These are phyloP conservation scores for Globisporangium paddicum DNA, from an alignment of 352 stramenopile genomes.

Conservation along the genomic window DNA sequence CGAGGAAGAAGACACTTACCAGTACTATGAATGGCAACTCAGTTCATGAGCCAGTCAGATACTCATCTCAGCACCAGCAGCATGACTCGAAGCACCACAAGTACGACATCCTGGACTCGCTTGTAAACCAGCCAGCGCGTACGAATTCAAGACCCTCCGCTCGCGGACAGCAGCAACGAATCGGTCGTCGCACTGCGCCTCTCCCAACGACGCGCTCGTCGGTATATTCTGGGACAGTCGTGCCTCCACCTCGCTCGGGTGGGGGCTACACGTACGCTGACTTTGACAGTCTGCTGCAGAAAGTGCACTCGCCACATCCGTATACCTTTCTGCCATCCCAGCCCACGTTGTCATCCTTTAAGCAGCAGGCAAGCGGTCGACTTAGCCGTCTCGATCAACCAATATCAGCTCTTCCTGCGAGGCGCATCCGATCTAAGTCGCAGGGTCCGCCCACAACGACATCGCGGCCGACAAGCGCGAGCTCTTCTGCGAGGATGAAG, in stretches of 20 bases:
- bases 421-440: conserved; percentile 13
- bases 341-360: conserved; percentile 6
- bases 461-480: conserved; percentile 1
- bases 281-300: conserved; percentile 41
- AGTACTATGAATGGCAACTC: background rate
- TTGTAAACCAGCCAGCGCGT: conserved; percentile 10
- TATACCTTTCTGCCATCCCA: conserved; percentile 12
- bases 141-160: conserved; percentile 12
- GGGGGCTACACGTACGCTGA: conserved; percentile 17
- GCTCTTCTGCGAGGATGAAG: conserved; percentile 1
- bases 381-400: conserved; percentile 7
- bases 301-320: conserved; percentile 25
- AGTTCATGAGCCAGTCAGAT: background rate
- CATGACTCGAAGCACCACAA: conserved; percentile 1
- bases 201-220: conserved; percentile 3
- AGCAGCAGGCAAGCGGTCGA: conserved; percentile 7
- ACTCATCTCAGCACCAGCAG: background rate
- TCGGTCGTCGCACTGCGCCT: conserved; percentile 8
- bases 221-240: background rate
- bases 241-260: background rate
- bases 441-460: conserved; percentile 8
- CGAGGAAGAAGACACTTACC: background rate
- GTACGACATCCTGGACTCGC: conserved; percentile 40
- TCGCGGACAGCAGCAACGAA: conserved; percentile 15
- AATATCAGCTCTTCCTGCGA: background rate